These are phyloP conservation scores for Lyophyllum semitale DNA, from an alignment of 768 basidiomycete species.

Conservation along the genomic window DNA sequence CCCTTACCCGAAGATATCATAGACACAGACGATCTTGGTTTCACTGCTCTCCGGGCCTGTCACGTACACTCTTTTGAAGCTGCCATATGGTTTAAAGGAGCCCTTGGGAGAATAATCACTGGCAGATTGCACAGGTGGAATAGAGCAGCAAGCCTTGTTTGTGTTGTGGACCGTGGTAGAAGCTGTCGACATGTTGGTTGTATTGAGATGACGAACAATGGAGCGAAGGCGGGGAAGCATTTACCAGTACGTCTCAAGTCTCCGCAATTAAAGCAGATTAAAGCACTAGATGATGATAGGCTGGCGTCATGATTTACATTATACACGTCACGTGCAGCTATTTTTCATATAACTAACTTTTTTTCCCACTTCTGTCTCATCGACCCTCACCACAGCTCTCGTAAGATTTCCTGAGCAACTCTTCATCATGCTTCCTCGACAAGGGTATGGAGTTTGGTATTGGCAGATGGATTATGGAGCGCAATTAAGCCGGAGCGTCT, in stretches of 20 bases:
- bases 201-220: slow-evolving; percentile 38
- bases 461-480: slow-evolving; percentile 48
- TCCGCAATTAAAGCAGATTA: too few species aligned
- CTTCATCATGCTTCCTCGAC: slow-evolving; percentile 43
- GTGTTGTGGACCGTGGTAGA: slow-evolving; percentile 37
- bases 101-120: slow-evolving; percentile 58
- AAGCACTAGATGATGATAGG: too few species aligned
- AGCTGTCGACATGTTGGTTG: slow-evolving; percentile 34
- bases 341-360: slow-evolving; percentile 1
- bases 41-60: slow-evolving; percentile 48
- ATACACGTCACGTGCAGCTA: neutral
- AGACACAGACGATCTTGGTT: slow-evolving; percentile 59
- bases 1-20: slow-evolving; percentile 63
- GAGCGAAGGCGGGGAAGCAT: slow-evolving; percentile 37
- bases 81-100: slow-evolving; percentile 44
- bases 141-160: slow-evolving; percentile 51
- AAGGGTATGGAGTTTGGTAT: slow-evolving; percentile 52
- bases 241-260: neutral
- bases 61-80: slow-evolving; percentile 53
- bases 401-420: slow-evolving; percentile 51
- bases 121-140: slow-evolving; percentile 55
- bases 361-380: slow-evolving; percentile 16
- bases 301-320: slow-evolving; percentile 4
- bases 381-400: slow-evolving; percentile 37
- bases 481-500: slow-evolving; percentile 84